Conservation (phyloP, 148 eudicot species). For the Amaranthus cruentus region DNA sequence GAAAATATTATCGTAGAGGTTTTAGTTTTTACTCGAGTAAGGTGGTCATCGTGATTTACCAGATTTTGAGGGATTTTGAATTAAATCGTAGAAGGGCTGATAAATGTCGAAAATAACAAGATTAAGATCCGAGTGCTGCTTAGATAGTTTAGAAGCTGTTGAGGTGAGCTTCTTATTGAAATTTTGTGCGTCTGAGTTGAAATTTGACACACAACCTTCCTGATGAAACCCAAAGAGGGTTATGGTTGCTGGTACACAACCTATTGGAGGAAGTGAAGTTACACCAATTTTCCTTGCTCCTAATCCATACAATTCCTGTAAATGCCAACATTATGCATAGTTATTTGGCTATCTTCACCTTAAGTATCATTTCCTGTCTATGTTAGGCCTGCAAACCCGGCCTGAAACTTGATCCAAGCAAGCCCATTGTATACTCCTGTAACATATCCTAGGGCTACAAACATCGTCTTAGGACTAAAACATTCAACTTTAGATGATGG, state of each 20-base stretch:
- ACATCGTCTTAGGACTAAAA: no score
- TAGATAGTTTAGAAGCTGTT: constrained; percentile 51
- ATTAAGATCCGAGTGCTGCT: constrained; percentile 62
- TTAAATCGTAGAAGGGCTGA: constrained; percentile 65
- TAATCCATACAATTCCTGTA: constrained; percentile 57
- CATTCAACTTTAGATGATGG: no score
- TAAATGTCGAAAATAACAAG: constrained; percentile 79
- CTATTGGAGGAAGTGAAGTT: constrained; percentile 89
- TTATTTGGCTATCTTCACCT: not conserved
- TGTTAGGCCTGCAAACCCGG: no score
- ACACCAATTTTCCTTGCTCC: constrained; percentile 92
- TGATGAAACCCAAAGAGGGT: constrained; percentile 64
- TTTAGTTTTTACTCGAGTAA: no score
- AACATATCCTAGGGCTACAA: no score
- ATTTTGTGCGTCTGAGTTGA: constrained; percentile 63
- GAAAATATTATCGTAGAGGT: not conserved
- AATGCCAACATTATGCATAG: not conserved
- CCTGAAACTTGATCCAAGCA: no score
- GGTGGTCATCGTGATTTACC: constrained; percentile 32
- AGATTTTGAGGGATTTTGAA: constrained; percentile 50
- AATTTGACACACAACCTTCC: constrained; percentile 55
- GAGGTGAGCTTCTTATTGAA: constrained; percentile 79
- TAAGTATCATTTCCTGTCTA: no score
- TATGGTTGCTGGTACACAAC: constrained; percentile 69
- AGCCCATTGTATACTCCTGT: no score